Percentiles rank a stretch among this genome's conserved stretches.
Evolutionary conservation across 768 basidiomycete species (phyloP).

Genomic region (Mrakia blollopis): DNA sequence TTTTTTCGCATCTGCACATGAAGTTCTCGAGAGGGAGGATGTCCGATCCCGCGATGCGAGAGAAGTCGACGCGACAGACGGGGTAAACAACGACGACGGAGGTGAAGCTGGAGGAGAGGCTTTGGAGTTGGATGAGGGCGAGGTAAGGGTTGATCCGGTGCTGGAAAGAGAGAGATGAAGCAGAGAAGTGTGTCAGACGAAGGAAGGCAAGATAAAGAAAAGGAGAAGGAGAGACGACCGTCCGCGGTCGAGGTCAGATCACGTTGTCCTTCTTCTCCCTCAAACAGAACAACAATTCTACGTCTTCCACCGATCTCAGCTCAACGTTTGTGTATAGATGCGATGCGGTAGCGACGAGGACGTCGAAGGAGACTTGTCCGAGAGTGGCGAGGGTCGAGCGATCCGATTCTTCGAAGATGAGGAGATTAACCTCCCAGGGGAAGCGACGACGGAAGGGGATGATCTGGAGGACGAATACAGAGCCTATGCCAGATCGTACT

Average conservation of each 20-base stretch:
- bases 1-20: neutral
- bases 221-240: neutral
- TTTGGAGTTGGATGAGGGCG: neutral
- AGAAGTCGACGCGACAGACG: neutral
- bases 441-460: neutral
- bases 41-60: neutral
- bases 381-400: neutral
- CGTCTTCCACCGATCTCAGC: neutral
- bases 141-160: neutral
- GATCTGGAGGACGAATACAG: neutral
- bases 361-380: neutral
- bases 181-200: neutral
- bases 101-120: neutral
- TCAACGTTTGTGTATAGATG: neutral
- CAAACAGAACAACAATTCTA: neutral
- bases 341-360: neutral
- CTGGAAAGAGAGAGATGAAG: neutral
- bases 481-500: too few relatives aligned
- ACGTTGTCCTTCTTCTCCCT: neutral
- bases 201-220: neutral
- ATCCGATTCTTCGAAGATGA: neutral
- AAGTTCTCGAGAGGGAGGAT: neutral
- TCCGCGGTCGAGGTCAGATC: neutral
- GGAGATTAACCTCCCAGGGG: neutral
- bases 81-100: neutral